A percentile compares a stretch with the other conserved stretches of the same genome.
These are phyloP conservation scores for Agaricus subrufescens DNA, from an alignment of 768 basidiomycete species.

Conservation along the genomic window DNA sequence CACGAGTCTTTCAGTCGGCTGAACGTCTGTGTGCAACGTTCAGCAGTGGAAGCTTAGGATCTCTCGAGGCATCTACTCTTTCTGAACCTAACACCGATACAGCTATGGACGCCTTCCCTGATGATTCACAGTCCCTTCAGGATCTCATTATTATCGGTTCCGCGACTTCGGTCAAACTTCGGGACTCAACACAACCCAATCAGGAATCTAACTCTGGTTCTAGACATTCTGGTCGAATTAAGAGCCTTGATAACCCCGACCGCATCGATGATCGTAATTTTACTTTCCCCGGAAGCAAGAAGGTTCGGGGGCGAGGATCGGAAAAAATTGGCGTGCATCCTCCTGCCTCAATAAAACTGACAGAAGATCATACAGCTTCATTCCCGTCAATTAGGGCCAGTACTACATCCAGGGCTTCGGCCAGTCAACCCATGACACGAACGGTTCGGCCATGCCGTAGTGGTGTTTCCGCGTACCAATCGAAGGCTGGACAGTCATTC, in stretches of 20 bases:
- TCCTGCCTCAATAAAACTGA: background rate
- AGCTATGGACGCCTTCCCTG: background rate
- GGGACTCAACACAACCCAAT: too few relatives aligned
- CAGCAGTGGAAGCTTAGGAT: constrained; percentile 32
- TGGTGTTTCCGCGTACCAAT: background rate
- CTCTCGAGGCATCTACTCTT: constrained; percentile 18
- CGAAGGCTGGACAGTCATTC: too few relatives aligned
- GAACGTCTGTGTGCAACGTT: constrained; percentile 15
- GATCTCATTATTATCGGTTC: background rate
- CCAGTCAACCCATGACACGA: background rate
- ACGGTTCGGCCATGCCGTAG: background rate
- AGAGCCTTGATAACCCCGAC: too few relatives aligned
- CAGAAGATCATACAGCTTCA: background rate
- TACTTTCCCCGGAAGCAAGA: too few relatives aligned
- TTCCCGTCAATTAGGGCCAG: background rate
- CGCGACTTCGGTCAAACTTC: too few relatives aligned
- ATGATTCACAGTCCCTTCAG: background rate
- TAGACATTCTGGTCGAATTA: too few relatives aligned
- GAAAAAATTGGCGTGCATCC: background rate
- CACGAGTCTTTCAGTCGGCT: constrained; percentile 7
- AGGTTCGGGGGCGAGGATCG: too few relatives aligned
- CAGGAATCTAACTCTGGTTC: background rate
- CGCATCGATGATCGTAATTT: too few relatives aligned
- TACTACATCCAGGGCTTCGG: background rate
- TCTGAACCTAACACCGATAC: background rate